Conservation (phyloP, 2,329 filamentous ascomycete genomes). For the Paecilomyces sp. region DNA sequence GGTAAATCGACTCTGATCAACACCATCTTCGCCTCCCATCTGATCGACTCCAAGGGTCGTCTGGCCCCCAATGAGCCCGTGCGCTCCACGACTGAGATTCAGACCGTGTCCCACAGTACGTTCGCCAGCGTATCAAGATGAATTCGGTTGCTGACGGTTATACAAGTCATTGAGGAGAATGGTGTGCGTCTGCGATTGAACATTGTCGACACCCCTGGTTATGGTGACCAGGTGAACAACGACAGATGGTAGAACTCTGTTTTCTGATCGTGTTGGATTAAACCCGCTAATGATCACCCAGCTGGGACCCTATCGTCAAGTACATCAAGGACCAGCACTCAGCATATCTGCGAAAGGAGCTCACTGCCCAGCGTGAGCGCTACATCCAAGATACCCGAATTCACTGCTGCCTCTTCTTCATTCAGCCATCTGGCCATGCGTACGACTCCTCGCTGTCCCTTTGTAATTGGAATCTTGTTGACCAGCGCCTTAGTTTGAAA, state of each 20-base stretch:
- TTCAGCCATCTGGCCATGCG: slow-evolving; percentile 95
- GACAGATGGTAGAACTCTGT: slow-evolving; percentile 65
- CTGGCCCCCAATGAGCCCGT: slow-evolving; percentile 87
- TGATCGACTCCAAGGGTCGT: slow-evolving; percentile 98
- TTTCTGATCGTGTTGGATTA: neutral
- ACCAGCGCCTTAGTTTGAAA: slow-evolving; percentile 56
- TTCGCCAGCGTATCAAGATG: slow-evolving; percentile 6
- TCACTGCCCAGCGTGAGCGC: slow-evolving; percentile 95
- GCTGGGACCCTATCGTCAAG: slow-evolving; percentile 99
- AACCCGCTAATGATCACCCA: slow-evolving; percentile 20
- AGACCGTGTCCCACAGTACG: slow-evolving; percentile 82
- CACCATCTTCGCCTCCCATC: slow-evolving; percentile 98
- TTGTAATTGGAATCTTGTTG: slow-evolving; percentile 1
- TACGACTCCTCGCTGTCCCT: slow-evolving; percentile 21
- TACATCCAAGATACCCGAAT: slow-evolving; percentile 99
- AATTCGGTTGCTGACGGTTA: slow-evolving; percentile 11
- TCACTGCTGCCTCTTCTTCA: slow-evolving; percentile 99
- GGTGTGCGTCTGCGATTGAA: slow-evolving; percentile 94
- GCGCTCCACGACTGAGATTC: slow-evolving; percentile 94
- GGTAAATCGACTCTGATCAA: slow-evolving; percentile 99
- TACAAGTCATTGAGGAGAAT: slow-evolving; percentile 87
- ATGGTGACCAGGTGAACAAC: slow-evolving; percentile 98
- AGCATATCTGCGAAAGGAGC: slow-evolving; percentile 97
- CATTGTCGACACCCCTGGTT: slow-evolving; percentile 98
- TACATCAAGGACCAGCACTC: slow-evolving; percentile 99